phyloP scores from a whole-genome alignment of 768 basidiomycete genomes.

The Pisolithus orientalis region DNA sequence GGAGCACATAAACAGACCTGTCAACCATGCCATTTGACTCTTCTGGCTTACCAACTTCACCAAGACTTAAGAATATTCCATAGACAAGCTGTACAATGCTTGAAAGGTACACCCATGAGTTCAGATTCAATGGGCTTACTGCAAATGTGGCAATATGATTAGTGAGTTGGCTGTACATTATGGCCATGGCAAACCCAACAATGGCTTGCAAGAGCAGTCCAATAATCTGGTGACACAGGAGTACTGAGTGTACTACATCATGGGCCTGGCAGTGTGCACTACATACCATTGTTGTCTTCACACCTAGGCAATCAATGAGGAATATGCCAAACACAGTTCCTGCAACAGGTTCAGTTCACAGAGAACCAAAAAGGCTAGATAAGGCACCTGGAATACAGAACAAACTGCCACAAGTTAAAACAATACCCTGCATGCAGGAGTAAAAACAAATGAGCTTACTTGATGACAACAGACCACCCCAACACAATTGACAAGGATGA shows the following conservation, averaged over 20 bases:
- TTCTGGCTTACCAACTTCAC: conserved; percentile 5
- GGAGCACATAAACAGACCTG: conserved; percentile 26
- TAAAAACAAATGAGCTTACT: not conserved
- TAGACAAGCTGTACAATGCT: no score
- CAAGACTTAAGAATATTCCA: no score
- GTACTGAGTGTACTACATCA: not conserved
- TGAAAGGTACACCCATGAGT: no score
- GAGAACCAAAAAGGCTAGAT: not conserved
- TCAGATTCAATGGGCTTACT: conserved; percentile 30
- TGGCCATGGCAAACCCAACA: conserved; percentile 88
- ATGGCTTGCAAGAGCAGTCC: conserved; percentile 65
- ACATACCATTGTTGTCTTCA: conserved; percentile 67
- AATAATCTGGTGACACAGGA: conserved; percentile 39
- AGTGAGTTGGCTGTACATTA: conserved; percentile 59
- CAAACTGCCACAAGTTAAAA: conserved; percentile 29
- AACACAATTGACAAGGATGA: no score
- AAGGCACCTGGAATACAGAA: conserved; percentile 56
- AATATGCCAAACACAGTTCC: conserved; percentile 70
- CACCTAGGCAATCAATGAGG: conserved; percentile 66
- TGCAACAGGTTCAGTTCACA: conserved; percentile 3
- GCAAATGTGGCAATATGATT: conserved; percentile 69
- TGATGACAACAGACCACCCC: no score
- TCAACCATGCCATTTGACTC: not conserved
- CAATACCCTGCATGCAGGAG: conserved; percentile 33
- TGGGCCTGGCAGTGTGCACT: not conserved